Evolutionary conservation across 148 eudicot species (phyloP).

Genomic region (Silene conica): DNA sequence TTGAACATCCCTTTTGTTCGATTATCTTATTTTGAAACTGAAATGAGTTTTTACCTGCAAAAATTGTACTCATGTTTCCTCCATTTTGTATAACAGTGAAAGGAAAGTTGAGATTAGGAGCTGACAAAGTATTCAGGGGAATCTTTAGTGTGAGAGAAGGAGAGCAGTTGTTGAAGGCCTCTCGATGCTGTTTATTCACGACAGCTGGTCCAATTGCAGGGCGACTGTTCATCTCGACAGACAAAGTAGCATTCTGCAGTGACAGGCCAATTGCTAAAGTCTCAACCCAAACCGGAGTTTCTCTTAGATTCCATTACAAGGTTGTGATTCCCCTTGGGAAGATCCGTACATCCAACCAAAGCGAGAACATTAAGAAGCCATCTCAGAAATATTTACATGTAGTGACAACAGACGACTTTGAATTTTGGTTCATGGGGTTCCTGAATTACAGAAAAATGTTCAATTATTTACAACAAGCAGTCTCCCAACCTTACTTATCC

Average conservation of each 20-base stretch:
- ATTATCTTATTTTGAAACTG: background rate
- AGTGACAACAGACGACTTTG: constrained; percentile 30
- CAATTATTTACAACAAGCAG: constrained; percentile 22
- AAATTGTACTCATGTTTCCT: background rate
- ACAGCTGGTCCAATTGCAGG: constrained; percentile 19
- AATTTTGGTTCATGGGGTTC: constrained; percentile 50
- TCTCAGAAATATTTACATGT: constrained; percentile 39
- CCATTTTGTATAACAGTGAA: background rate
- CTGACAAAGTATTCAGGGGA: constrained; percentile 10
- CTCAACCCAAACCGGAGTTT: constrained; percentile 5
- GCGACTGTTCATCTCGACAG: constrained; percentile 11
- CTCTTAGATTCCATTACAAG: constrained; percentile 21
- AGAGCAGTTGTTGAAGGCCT: constrained; percentile 10
- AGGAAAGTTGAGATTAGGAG: constrained; percentile 4
- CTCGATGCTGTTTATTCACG: constrained; percentile 14
- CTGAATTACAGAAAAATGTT: constrained; percentile 27
- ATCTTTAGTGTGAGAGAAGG: constrained; percentile 19
- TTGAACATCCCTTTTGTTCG: background rate
- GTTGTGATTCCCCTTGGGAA: constrained; percentile 38
- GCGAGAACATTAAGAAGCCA: constrained; percentile 29
- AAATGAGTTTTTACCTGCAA: background rate
- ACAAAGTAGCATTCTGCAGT: constrained; percentile 17
- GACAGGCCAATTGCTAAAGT: constrained; percentile 3
- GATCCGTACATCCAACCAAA: constrained; percentile 27
- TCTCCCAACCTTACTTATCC: background rate